A percentile compares a stretch with the other conserved stretches of the same genome.
phyloP scores from a whole-genome alignment of 495 filamentous ascomycete genomes.

The Aspergillus leporis region DNA sequence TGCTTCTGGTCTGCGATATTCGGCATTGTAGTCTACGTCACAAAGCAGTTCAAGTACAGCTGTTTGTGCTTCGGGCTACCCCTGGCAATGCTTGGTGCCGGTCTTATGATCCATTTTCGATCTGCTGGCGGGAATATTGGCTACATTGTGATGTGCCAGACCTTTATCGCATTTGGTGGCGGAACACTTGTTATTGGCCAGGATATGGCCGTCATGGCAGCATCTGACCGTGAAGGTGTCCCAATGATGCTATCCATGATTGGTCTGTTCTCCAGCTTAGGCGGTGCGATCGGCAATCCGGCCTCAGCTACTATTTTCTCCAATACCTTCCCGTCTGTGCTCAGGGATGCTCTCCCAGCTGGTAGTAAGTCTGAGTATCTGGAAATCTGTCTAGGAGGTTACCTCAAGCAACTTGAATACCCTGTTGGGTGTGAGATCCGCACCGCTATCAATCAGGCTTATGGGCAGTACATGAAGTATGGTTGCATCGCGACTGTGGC shows the following conservation, averaged over 20 bases:
- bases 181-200: constrained; percentile 62
- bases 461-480: constrained; percentile 52
- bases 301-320: constrained; percentile 65
- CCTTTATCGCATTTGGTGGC: constrained; percentile 68
- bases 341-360: constrained; percentile 42
- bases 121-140: constrained; percentile 55
- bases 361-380: constrained; percentile 41
- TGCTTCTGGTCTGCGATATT: constrained; percentile 61
- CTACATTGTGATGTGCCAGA: constrained; percentile 73
- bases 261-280: constrained; percentile 59
- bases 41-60: constrained; percentile 53
- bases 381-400: constrained; percentile 40
- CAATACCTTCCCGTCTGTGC: constrained; percentile 54
- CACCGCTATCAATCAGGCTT: constrained; percentile 55
- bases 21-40: constrained; percentile 58
- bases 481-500: constrained; percentile 52
- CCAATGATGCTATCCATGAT: constrained; percentile 66
- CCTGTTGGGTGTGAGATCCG: constrained; percentile 47
- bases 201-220: constrained; percentile 63
- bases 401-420: constrained; percentile 52
- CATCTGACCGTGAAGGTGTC: constrained; percentile 37
- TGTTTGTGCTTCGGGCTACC: constrained; percentile 57
- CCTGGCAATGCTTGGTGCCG: constrained; percentile 55
- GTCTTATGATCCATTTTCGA: constrained; percentile 70
- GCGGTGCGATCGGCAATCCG: constrained; percentile 62